Evolutionary conservation across 75 land plant species (phyloP).

Genomic region (Adiantum capillusveneris): DNA sequence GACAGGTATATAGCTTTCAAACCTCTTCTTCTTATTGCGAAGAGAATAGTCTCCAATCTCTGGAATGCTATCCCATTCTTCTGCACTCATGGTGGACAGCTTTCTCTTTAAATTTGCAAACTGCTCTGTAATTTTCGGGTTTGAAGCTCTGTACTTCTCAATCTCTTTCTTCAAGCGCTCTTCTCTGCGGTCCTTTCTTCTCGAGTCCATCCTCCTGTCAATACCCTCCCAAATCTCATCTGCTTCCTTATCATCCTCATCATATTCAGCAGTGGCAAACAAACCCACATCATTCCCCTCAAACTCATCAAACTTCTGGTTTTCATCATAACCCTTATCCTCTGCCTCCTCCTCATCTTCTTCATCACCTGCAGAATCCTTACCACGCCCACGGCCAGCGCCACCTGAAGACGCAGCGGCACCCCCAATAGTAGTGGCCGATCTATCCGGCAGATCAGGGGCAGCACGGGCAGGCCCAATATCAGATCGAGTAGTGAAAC

Average conservation of each 20-base stretch:
- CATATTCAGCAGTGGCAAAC: slow-evolving; percentile 89
- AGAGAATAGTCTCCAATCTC: slow-evolving; percentile 90
- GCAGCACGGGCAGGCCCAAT: slow-evolving; percentile 95
- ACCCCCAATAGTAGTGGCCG: slow-evolving; percentile 64
- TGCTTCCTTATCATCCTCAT: slow-evolving; percentile 95
- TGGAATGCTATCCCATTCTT: slow-evolving; percentile 93
- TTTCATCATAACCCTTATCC: slow-evolving; percentile 96
- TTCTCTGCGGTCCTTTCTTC: slow-evolving; percentile 68
- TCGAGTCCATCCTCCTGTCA: slow-evolving; percentile 85
- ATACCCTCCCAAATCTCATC: slow-evolving; percentile 91
- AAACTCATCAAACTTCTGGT: slow-evolving; percentile 97
- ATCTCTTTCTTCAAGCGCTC: slow-evolving; percentile 62
- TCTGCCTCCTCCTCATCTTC: slow-evolving; percentile 86
- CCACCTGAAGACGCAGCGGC: slow-evolving; percentile 38
- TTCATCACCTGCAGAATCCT: slow-evolving; percentile 40
- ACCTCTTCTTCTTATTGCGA: slow-evolving; percentile 90
- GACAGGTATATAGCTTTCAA: slow-evolving; percentile 88
- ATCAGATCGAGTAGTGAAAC: slow-evolving; percentile 94
- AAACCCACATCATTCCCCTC: slow-evolving; percentile 94
- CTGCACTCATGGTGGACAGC: slow-evolving; percentile 43
- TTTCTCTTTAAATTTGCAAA: slow-evolving; percentile 93
- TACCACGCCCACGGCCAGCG: slow-evolving; percentile 48
- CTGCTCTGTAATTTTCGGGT: slow-evolving; percentile 94
- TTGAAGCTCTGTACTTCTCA: slow-evolving; percentile 90
- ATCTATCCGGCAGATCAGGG: slow-evolving; percentile 83